Conservation (phyloP, 2,329 filamentous ascomycete species). For the Remersonia thermophila region DNA sequence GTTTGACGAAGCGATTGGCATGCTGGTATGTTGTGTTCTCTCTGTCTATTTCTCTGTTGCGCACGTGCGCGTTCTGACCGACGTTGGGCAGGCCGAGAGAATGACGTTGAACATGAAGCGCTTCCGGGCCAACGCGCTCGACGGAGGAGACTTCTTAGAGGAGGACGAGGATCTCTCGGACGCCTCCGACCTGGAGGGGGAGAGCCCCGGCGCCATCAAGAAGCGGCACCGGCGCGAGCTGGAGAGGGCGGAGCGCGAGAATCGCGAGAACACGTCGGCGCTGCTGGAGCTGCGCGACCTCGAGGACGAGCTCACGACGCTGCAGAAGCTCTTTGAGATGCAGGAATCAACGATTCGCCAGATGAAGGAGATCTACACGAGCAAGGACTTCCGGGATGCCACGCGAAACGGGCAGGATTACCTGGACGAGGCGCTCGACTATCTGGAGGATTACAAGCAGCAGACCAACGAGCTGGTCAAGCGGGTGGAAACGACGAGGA, state of each 20-base stretch:
- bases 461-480: slow-evolving; percentile 45
- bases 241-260: slow-evolving; percentile 39
- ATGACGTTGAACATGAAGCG: slow-evolving; percentile 50
- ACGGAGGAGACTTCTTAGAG: slow-evolving; percentile 20
- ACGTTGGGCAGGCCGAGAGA: slow-evolving; percentile 40
- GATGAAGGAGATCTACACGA: slow-evolving; percentile 33
- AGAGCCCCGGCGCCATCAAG: slow-evolving; percentile 31
- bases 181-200: slow-evolving; percentile 18
- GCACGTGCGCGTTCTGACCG: slow-evolving; percentile 10
- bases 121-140: slow-evolving; percentile 46
- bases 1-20: slow-evolving; percentile 54
- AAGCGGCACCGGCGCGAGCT: slow-evolving; percentile 29
- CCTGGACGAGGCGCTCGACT: slow-evolving; percentile 38
- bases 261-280: slow-evolving; percentile 50
- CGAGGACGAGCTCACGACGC: slow-evolving; percentile 48
- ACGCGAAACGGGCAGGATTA: slow-evolving; percentile 38
- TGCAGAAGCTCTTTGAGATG: slow-evolving; percentile 44
- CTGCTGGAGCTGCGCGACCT: slow-evolving; percentile 51
- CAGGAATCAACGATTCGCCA: slow-evolving; percentile 38
- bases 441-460: slow-evolving; percentile 42
- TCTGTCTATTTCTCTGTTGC: too few relatives aligned
- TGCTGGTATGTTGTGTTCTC: slow-evolving; percentile 33
- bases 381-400: slow-evolving; percentile 27
- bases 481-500: slow-evolving; percentile 44
- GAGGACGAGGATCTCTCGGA: slow-evolving; percentile 25